Conservation (phyloP, 129 eudicot species). For the Pseudognaphalium luteoalbum region DNA sequence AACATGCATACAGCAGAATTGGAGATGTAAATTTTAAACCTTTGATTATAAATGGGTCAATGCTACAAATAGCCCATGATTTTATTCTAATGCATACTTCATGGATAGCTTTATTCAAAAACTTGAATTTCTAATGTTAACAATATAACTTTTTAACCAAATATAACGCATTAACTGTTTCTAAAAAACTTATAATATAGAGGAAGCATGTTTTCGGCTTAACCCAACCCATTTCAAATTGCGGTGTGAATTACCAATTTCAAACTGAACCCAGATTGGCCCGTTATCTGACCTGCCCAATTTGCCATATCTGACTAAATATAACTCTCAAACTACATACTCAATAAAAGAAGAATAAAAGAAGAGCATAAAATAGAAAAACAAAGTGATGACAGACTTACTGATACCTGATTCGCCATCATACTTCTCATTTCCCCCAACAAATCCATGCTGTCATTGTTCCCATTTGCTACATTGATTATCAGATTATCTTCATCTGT, state of each 20-base stretch:
- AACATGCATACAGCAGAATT: constrained; percentile 3
- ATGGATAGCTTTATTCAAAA: not conserved
- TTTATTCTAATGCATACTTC: not conserved
- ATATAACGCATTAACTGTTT: not conserved
- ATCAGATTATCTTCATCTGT: constrained; percentile 77
- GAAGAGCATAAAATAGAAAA: not conserved
- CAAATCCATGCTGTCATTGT: constrained; percentile 31
- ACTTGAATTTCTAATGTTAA: not conserved
- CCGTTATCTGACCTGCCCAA: not conserved
- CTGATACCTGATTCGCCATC: constrained; percentile 43
- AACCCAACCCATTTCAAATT: not conserved
- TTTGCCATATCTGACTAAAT: not conserved
- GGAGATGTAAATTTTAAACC: not conserved
- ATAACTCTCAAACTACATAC: not conserved
- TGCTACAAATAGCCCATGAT: not conserved
- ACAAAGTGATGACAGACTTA: not conserved
- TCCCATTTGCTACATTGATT: constrained; percentile 56
- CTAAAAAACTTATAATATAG: not conserved
- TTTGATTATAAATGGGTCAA: not conserved
- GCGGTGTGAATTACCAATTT: not conserved
- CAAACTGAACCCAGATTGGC: not conserved
- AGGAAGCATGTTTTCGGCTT: not conserved
- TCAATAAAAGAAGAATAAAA: not conserved
- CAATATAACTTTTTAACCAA: not conserved
- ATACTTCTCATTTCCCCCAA: constrained; percentile 34